These are phyloP conservation scores for Aspergillus calidoustus DNA, from an alignment of 2,329 filamentous ascomycete species.

Conservation along the genomic window DNA sequence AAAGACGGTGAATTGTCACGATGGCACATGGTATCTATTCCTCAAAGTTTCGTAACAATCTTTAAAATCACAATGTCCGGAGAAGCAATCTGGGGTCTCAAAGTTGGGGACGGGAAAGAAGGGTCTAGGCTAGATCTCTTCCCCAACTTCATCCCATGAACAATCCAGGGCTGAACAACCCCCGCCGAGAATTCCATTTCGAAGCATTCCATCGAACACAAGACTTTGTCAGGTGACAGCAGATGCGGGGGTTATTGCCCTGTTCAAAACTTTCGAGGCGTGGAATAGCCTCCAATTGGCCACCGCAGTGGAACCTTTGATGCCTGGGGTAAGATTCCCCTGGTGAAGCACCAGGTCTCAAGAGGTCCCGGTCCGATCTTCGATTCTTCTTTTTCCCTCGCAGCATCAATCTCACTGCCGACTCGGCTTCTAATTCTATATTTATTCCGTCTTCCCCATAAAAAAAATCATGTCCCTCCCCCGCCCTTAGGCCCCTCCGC, in stretches of 20 bases:
- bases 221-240: not conserved
- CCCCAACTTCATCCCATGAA: not conserved
- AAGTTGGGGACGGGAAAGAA: not conserved
- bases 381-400: conserved; percentile 7
- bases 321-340: conserved; percentile 9
- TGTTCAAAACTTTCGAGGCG: not conserved
- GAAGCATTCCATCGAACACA: not conserved
- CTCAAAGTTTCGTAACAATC: not conserved
- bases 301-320: not conserved
- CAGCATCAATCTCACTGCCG: not conserved
- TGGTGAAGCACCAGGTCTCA: not conserved
- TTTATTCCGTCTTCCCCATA: not conserved
- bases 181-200: not conserved
- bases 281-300: not conserved
- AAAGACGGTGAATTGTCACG: not conserved
- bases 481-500: not conserved
- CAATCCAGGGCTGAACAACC: not conserved
- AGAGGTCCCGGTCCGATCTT: conserved; percentile 7
- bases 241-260: conserved; percentile 7
- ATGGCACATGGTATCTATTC: not conserved
- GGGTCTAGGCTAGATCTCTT: not conserved
- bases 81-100: not conserved
- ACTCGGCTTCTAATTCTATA: not conserved
- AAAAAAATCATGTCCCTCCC: not conserved
- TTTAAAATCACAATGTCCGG: too few relatives aligned